Percentiles rank a stretch among this genome's conserved stretches.
Conservation (phyloP, 441 rosid species). For the Daphne laureola region DNA sequence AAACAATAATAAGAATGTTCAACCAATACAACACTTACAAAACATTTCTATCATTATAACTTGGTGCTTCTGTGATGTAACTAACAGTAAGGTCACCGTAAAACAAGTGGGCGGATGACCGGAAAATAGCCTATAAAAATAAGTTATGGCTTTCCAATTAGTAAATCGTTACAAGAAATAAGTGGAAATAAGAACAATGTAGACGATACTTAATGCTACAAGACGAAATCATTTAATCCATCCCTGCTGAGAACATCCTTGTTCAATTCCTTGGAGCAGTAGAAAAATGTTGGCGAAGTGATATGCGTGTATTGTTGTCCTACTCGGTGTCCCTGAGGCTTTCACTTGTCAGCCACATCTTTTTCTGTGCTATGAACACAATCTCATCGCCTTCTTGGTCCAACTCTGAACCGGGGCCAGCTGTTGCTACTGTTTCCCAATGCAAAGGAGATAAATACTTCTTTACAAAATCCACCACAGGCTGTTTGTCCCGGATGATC, state of each 20-base stretch:
- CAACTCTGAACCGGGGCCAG: conserved; percentile 36
- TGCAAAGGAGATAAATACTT: conserved; percentile 67
- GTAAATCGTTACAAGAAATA: conserved; percentile 26
- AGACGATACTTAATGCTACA: conserved; percentile 34
- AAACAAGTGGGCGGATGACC: conserved; percentile 8
- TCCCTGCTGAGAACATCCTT: conserved; percentile 15
- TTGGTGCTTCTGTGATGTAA: no score
- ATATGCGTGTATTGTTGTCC: conserved; percentile 14
- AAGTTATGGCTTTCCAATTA: conserved; percentile 22
- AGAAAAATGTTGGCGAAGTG: conserved; percentile 7
- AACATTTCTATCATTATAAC: no score
- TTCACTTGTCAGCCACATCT: conserved; percentile 82
- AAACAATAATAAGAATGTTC: no score
- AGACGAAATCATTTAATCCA: conserved; percentile 31
- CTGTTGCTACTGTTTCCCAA: conserved; percentile 72
- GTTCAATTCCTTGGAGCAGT: conserved; percentile 22
- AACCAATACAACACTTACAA: no score
- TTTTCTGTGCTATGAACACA: conserved; percentile 67
- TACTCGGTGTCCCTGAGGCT: conserved; percentile 69
- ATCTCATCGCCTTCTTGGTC: conserved; percentile 50
- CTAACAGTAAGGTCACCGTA: no score
- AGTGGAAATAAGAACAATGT: conserved; percentile 14
- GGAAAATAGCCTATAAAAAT: conserved; percentile 31
- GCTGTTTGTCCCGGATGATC: conserved; percentile 65
- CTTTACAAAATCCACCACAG: conserved; percentile 56